Base-by-base conservation (phyloP, 768 basidiomycete species). In the Punctularia strigosozonata region DNA sequence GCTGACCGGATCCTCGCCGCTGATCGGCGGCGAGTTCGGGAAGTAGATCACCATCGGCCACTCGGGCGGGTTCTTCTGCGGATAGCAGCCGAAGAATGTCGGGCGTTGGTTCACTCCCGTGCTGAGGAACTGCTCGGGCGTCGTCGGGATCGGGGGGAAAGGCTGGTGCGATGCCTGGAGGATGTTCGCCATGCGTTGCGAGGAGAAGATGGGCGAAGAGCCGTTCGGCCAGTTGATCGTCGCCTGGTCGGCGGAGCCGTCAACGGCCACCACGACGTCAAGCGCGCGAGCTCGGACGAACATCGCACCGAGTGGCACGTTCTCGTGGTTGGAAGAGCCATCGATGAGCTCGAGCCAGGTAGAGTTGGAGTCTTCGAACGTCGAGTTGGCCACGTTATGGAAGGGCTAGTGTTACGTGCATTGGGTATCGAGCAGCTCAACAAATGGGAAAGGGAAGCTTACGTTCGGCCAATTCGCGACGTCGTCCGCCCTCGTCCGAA, bases 1-100 rank as follows among this genome's bases (percentile, higher is more conserved):
- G n/a, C 75, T 65, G 15, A 76, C 69, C 10, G 82, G 80, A 40
- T 68, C 52, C 41, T 64, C 66, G 18, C 78, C 80, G 39, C 64
- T 66, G 15, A 76, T 46, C 3, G 80, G 80, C n/a, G 84, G 81
- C 22, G 81, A 68, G 52, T 80, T 84, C 5, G 87, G 86, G 5
- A 88, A 62, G 49, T 82, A 86, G 31, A 88, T 69, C 28, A 88
- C 57, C 15, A 88, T 46, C 0, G 84, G 84, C 44, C 68, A 80
- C 41, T 73, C 70, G 2, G 72, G 57, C 12, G 76, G 68, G 4
- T 20, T 54, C 33, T 66, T 52, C 3, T 39, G 51, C 13, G 76
- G 70, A 48, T 80, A 59, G 51, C 86, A 88, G 3, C 86, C 87
- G 59, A 86, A 88, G 61, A 89, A 86, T 0, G 80, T 81, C 2